These are phyloP conservation scores for Daedaleopsis sinensis DNA, from an alignment of 768 basidiomycete species.

Conservation along the genomic window DNA sequence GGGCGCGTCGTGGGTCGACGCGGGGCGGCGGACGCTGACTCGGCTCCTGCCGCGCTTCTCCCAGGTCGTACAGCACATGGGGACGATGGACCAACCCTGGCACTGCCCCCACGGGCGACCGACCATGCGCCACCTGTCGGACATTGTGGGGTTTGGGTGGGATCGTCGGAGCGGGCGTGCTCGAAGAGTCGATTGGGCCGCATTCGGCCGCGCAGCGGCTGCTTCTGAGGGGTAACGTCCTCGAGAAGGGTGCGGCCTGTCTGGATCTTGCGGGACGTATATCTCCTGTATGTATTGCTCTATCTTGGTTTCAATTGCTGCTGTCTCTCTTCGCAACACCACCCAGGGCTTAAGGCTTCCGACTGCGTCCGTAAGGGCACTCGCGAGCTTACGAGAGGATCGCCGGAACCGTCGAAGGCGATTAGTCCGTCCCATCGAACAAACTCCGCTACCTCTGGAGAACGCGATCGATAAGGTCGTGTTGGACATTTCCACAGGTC, in stretches of 20 bases:
- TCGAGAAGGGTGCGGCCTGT: neutral
- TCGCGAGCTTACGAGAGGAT: conserved; percentile 3
- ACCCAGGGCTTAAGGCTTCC: conserved; percentile 2
- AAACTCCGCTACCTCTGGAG: neutral
- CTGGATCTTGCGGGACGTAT: neutral
- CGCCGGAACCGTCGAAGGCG: neutral
- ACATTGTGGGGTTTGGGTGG: conserved; percentile 40
- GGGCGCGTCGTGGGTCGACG: neutral
- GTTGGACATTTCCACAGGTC: neutral
- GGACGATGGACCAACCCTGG: conserved; percentile 85
- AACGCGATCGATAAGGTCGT: conserved; percentile 7
- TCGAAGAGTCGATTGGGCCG: conserved; percentile 15
- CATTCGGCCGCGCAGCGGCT: conserved; percentile 10
- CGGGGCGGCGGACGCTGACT: neutral
- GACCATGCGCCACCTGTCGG: conserved; percentile 77
- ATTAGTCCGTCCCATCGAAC: neutral
- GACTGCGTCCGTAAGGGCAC: conserved; percentile 2
- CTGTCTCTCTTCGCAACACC: neutral
- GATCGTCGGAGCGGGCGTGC: conserved; percentile 5
- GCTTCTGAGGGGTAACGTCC: conserved; percentile 2
- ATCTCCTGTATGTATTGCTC: conserved; percentile 11
- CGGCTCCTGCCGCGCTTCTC: neutral
- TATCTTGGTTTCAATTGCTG: conserved; percentile 12
- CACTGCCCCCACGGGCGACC: conserved; percentile 88
- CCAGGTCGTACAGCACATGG: conserved; percentile 81